Percentiles rank a stretch among this genome's conserved stretches.
Evolutionary conservation across 2,329 filamentous ascomycete species (phyloP).

Genomic region (Ophidiomyces ophidiicola): DNA sequence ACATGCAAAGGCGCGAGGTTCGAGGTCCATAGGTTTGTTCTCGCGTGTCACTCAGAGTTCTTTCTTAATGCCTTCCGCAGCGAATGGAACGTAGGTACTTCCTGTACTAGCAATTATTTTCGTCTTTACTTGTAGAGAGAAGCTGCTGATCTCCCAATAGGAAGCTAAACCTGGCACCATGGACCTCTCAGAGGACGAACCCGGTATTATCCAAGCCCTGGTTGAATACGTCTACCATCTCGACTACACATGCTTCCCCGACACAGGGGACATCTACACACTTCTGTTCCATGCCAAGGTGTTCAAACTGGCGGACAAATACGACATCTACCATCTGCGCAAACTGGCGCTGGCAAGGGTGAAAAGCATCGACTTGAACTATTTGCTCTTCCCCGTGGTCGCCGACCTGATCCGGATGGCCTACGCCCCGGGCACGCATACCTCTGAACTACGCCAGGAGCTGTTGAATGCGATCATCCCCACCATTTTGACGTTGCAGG

Average conservation of each 20-base stretch:
- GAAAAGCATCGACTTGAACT: neutral
- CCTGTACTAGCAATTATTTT: neutral
- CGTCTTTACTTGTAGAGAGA: neutral
- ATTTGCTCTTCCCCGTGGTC: no score
- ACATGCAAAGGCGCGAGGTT: neutral
- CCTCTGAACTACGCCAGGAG: no score
- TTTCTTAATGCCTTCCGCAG: neutral
- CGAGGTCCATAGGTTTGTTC: neutral
- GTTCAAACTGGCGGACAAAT: neutral
- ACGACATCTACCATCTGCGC: neutral
- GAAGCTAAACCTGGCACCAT: constrained; percentile 9
- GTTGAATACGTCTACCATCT: constrained; percentile 20
- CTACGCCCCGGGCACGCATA: no score
- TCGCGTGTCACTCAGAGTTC: neutral
- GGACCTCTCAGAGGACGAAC: constrained; percentile 17
- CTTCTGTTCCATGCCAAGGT: neutral
- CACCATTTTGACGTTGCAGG: no score
- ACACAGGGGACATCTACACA: neutral
- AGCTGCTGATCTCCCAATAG: neutral
- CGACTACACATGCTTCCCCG: neutral
- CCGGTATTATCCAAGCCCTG: constrained; percentile 18
- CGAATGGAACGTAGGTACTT: neutral
- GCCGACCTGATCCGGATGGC: no score
- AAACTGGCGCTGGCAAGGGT: neutral
- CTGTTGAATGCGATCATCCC: no score